Percentiles rank a stretch among this genome's conserved stretches.
These are phyloP conservation scores for Chrysophaeum taylorii DNA, from an alignment of 352 stramenopile species.

Conservation along the genomic window DNA sequence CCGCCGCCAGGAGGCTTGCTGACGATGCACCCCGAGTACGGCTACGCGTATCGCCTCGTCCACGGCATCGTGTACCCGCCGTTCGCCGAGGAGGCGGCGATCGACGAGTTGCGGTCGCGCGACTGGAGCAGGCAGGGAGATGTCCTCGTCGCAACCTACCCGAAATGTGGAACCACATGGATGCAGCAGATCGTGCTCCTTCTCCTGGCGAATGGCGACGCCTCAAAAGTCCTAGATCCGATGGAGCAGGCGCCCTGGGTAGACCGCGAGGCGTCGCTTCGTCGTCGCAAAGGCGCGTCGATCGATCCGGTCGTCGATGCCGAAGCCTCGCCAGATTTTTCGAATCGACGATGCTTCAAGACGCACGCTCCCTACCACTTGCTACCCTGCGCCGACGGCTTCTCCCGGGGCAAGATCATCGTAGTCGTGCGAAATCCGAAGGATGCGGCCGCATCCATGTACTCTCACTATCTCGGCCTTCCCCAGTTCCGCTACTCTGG, in stretches of 20 bases:
- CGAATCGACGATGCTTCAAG: not conserved
- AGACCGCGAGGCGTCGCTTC: not conserved
- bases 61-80: not conserved
- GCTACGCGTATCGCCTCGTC: not conserved
- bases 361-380: not conserved
- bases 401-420: not conserved
- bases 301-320: not conserved
- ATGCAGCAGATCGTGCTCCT: not conserved
- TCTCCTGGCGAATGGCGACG: not conserved
- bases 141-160: not conserved
- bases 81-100: not conserved
- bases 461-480: not conserved
- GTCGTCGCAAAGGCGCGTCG: not conserved
- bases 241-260: not conserved
- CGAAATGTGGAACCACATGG: not conserved
- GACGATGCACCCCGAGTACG: not conserved
- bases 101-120: not conserved
- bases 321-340: not conserved
- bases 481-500: not conserved
- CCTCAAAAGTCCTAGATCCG: not conserved
- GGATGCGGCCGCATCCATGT: not conserved
- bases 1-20: too few species aligned
- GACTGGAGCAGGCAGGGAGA: not conserved
- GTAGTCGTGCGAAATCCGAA: not conserved
- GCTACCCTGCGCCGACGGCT: not conserved